phyloP scores from a whole-genome alignment of 768 basidiomycete species.

The Boletus rubropictus region DNA sequence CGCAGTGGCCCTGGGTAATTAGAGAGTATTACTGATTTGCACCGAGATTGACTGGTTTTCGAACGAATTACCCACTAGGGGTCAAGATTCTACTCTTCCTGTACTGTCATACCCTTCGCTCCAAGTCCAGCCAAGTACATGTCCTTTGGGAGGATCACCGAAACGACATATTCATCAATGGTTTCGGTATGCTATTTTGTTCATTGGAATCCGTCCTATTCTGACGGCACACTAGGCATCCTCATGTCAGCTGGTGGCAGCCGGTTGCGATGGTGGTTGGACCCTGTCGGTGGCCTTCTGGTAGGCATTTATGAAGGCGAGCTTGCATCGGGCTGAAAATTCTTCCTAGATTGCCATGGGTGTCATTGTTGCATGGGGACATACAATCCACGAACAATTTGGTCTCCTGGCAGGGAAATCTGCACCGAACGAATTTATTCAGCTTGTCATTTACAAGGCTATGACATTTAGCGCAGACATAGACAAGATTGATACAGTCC shows the following conservation, averaged over 20 bases:
- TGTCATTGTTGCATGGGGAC: conserved; percentile 71
- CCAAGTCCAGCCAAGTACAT: conserved; percentile 83
- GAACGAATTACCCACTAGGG: conserved; percentile 36
- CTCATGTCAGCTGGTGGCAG: conserved; percentile 82
- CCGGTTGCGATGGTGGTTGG: conserved; percentile 77
- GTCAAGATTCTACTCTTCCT: conserved; percentile 84
- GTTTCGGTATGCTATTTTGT: conserved; percentile 46
- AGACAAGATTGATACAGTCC: conserved; percentile 81
- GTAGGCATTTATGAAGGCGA: conserved; percentile 37
- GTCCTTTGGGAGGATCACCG: conserved; percentile 97
- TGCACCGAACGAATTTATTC: conserved; percentile 85
- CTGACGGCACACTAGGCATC: conserved; percentile 44
- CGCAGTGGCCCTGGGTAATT: conserved; percentile 62
- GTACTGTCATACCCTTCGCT: conserved; percentile 76
- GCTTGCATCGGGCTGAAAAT: not conserved
- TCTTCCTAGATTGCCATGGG: conserved; percentile 61
- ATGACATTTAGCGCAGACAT: conserved; percentile 87
- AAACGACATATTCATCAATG: conserved; percentile 85
- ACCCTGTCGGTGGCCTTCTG: conserved; percentile 72
- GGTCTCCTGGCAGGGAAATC: conserved; percentile 86
- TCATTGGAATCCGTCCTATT: not conserved
- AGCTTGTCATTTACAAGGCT: conserved; percentile 86
- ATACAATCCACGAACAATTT: conserved; percentile 77
- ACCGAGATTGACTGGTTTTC: not conserved
- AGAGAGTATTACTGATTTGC: not conserved